These are phyloP conservation scores for Daldinia eschscholtzii DNA, from an alignment of 2,329 filamentous ascomycete genomes.

Conservation along the genomic window DNA sequence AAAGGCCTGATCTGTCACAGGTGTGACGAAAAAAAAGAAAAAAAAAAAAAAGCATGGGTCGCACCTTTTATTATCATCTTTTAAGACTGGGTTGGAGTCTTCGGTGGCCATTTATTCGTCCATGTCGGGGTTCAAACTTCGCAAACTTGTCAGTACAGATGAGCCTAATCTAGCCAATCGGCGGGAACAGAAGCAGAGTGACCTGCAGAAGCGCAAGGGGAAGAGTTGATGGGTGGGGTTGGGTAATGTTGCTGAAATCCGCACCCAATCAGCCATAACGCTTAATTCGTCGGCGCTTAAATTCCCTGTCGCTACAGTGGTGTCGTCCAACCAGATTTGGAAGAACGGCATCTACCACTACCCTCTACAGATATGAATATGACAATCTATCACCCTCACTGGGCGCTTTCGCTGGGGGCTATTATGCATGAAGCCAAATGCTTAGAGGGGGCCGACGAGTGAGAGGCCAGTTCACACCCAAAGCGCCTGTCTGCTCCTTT, in stretches of 20 bases:
- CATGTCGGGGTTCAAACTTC: slow-evolving; percentile 15
- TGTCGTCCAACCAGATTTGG: slow-evolving; percentile 51
- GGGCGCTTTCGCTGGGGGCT: slow-evolving; percentile 57
- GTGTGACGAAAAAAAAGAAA: slow-evolving; percentile 41
- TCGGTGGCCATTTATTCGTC: slow-evolving; percentile 26
- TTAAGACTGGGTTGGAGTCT: slow-evolving; percentile 21
- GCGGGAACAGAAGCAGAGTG: slow-evolving; percentile 31
- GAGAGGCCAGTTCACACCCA: slow-evolving; percentile 57
- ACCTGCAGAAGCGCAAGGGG: slow-evolving; percentile 38
- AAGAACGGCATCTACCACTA: slow-evolving; percentile 43
- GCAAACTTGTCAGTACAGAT: slow-evolving; percentile 27
- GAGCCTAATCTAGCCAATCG: slow-evolving; percentile 34
- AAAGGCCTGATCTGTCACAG: slow-evolving; percentile 22
- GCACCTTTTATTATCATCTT: slow-evolving; percentile 30
- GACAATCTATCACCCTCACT: slow-evolving; percentile 50
- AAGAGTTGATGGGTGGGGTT: slow-evolving; percentile 44
- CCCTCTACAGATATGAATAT: slow-evolving; percentile 44
- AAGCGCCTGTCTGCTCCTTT: slow-evolving; percentile 56
- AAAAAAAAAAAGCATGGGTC: slow-evolving; percentile 38
- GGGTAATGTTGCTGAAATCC: slow-evolving; percentile 39
- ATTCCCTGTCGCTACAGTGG: slow-evolving; percentile 47
- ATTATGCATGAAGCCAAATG: slow-evolving; percentile 56
- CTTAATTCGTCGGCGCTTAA: slow-evolving; percentile 51
- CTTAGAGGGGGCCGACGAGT: slow-evolving; percentile 57
- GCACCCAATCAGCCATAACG: slow-evolving; percentile 48